Base-by-base conservation (phyloP, 768 basidiomycete species). In the Gloeopeniophorella convolvens region DNA sequence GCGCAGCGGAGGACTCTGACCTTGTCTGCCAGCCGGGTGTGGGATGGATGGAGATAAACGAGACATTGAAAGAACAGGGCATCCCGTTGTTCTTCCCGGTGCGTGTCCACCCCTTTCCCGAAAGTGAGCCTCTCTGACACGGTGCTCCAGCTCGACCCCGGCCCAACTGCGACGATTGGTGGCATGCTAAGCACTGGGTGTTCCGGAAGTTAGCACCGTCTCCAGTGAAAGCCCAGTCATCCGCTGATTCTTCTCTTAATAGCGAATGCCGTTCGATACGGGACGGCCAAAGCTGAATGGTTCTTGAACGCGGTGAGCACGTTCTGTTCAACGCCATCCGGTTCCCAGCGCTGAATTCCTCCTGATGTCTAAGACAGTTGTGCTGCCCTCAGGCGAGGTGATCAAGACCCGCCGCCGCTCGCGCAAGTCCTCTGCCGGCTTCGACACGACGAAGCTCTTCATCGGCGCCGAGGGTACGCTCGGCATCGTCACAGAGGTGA, bases 401-500 rank as follows among this genome's bases (percentile, higher is more conserved):
- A 93, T 96, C 63, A 93, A 93, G 62, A 96, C 93, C 2, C 79
- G 91, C 3, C 70, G 74, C 20, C 72, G 86, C 23, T 74, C 86
- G 3, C 71, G 90, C 28, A 95, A 96, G 62, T 90, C 85, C 0
- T 84, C 90, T 0, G 89, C 91, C 0, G 92, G 93, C 1, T 92
- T 86, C 53, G 92, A 95, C 60, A 68, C 75, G 1, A 91, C 88
- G 0, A 92, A 92, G 51, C 60, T 92, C 5, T 92, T 94, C 65
- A 85, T 93, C 42, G 91, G 91, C 20, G 89, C 89, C 0, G 79
- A 82, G 53, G 80, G 82, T 2, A 87, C 91, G 0, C 70, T 95
- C 20, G 93, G 93, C 1, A 89, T 96, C 44, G 76, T 96, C 15
- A 93, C 90, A 0, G 92, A 96, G 72, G 87, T 84, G 8, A 94